Evolutionary conservation across 2,329 filamentous ascomycete species (phyloP), one percentile per base, ranked within the genome.

Genomic region (Ilyonectria sp.): DNA sequence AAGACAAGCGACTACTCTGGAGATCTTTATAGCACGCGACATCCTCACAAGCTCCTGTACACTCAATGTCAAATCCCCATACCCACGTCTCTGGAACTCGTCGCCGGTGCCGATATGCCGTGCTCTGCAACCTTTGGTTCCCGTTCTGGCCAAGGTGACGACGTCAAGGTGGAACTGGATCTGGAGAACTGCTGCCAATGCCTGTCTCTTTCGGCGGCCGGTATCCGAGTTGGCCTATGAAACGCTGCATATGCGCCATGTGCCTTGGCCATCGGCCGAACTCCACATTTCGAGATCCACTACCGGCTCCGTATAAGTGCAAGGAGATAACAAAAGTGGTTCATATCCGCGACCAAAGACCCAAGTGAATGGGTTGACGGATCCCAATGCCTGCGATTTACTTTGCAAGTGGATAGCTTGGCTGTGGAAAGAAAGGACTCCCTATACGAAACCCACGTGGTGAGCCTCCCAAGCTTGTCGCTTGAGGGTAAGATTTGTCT

Each of bases 221-320:
- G 37, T 44, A 57, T 50, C 52, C 60, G 60, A 63, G 60, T 57
- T n/a, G 23, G 23, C 60, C 60, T 63, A 63, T 63, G 23, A 57
- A 33, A 63, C 13, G 33, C 2, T 21, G 29, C 33, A 11, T 11
- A 23, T 19, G 19, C 15, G 26, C 60, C 52, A 63, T 57, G 60
- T 57, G 60, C 17, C 10, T 43, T 29, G 9, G 19, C 15, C 44
- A 35, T 29, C 35, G 57, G 47, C 57, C 13, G 26, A 35, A 46
- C 49, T 49, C 59, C 40, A 31, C 59, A 35, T 21, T 19, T 44
- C 19, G 29, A 15, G 40, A 19, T 55, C 59, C 59, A 62, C 59
- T 4, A 10, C 40, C 17, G 33, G 47, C 57, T 60, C 57, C 57
- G 47, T 52, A 35, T 56, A n/a, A 33, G 44, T 60, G 57, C 46